These are phyloP conservation scores for Ceriops tagal DNA, from an alignment of 345 rosid genomes.

Conservation along the genomic window DNA sequence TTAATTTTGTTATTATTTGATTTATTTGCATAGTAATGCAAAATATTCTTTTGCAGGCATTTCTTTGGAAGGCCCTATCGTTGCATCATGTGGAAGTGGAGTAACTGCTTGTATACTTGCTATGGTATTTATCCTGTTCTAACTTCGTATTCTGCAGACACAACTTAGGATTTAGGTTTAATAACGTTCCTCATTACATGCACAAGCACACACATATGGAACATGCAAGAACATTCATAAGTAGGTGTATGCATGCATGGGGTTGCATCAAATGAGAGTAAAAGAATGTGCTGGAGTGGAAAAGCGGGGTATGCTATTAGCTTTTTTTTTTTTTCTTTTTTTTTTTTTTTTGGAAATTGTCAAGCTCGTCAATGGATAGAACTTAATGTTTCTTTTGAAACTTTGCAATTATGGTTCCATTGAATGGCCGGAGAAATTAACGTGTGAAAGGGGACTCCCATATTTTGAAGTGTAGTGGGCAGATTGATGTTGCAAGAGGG, in stretches of 20 bases:
- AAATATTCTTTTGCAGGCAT: slow-evolving; percentile 47
- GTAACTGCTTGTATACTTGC: slow-evolving; percentile 88
- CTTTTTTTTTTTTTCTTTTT: too few relatives aligned
- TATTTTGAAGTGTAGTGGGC: background rate
- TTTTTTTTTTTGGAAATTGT: too few relatives aligned
- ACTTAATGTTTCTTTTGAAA: too few relatives aligned
- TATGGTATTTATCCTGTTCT: slow-evolving; percentile 48
- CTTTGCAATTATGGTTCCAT: too few relatives aligned
- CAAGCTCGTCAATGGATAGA: too few relatives aligned
- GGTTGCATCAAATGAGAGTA: too few relatives aligned
- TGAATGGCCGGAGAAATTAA: too few relatives aligned
- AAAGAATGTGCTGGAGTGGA: too few relatives aligned
- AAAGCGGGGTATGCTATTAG: too few relatives aligned
- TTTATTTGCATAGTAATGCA: background rate
- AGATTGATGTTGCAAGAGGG: background rate
- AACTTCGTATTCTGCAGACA: background rate
- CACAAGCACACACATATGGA: background rate
- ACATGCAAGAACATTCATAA: too few relatives aligned
- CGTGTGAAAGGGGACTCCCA: background rate
- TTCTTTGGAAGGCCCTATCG: slow-evolving; percentile 68
- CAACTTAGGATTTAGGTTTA: background rate
- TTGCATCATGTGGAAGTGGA: slow-evolving; percentile 88
- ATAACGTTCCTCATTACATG: background rate
- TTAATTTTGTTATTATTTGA: slow-evolving; percentile 4
- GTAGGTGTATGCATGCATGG: too few relatives aligned